phyloP scores from a whole-genome alignment of 495 filamentous ascomycete genomes.

The Aspergillus bertholletiae region DNA sequence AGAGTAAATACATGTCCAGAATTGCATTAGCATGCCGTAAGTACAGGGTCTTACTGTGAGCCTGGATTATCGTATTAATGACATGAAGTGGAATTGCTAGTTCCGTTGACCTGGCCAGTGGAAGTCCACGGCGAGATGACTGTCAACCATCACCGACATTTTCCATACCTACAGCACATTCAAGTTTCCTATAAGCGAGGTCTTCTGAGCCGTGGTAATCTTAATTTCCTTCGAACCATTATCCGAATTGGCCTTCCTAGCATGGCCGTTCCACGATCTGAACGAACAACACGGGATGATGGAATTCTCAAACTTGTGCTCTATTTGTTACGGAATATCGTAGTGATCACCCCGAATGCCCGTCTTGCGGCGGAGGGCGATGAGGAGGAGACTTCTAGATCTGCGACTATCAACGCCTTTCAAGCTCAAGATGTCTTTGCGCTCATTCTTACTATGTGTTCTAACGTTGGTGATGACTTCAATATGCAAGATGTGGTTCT shows the following conservation, averaged over 20 bases:
- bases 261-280: constrained; percentile 73
- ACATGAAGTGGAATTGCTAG: constrained; percentile 72
- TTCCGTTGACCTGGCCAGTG: constrained; percentile 92
- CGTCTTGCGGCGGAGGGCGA: constrained; percentile 62
- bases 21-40: constrained; percentile 75
- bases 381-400: constrained; percentile 85
- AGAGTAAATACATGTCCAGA: constrained; percentile 70
- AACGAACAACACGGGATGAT: constrained; percentile 77
- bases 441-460: constrained; percentile 77
- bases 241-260: constrained; percentile 82
- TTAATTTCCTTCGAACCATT: constrained; percentile 69
- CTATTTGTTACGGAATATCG: constrained; percentile 83
- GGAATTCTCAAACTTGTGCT: constrained; percentile 90
- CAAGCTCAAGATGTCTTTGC: constrained; percentile 86
- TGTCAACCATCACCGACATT: constrained; percentile 85
- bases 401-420: constrained; percentile 82
- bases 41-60: constrained; percentile 11
- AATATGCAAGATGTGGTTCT: constrained; percentile 78
- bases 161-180: constrained; percentile 80
- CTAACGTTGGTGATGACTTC: constrained; percentile 91
- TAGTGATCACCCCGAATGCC: constrained; percentile 70
- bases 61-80: constrained; percentile 6
- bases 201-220: constrained; percentile 76
- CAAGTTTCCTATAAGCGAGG: constrained; percentile 87
- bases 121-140: constrained; percentile 83